Base-by-base conservation (phyloP, 2,329 filamentous ascomycete species). In the Bipolaris zeicola region DNA sequence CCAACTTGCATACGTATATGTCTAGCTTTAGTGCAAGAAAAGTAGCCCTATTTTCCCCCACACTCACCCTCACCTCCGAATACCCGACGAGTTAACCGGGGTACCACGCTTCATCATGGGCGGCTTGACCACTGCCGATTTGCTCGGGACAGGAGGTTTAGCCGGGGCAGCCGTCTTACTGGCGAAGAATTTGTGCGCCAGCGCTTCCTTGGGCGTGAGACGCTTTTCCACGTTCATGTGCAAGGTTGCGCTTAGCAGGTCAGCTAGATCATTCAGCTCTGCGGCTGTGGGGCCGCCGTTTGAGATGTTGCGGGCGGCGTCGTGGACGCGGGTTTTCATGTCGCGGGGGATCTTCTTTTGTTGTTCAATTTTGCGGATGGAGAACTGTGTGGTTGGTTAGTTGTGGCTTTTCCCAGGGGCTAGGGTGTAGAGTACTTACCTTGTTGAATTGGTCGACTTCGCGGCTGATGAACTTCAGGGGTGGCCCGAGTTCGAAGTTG, bases 211-310 rank as follows among this genome's bases (percentile, higher is more conserved):
- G 0, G 95, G 91, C 44, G 90, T 94, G 69, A 95, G 90, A 61
- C 95, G 86, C 81, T 96, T 96, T 74, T 96, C 93, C 0, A 94
- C 92, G 71, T 98, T 96, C 62, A 98, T 83, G 56, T 89, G 87
- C 62, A 99, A 81, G 73, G 93, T 98, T 52, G 90, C 89, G 71
- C 96, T 93, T 55, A 99, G 79, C 46, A 99, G 79, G 76, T 98
- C 93, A 65, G 92, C 83, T 76, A 99, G 96, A 50, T 89, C 82
- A 57, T 89, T 88, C 60, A 97, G 79, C 68, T 97, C 92, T 74
- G 88, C 89, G 37, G 85, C 80, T 74, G 95, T 91, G 8, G 73
- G 70, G 7, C 60, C 63, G 31, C 81, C 80, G 60, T 93, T 89
- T 47, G 82, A 86, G 82, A 96, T 88, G 49, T 87, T 89, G 53